Percentiles rank a stretch among this genome's conserved stretches.
phyloP scores from a whole-genome alignment of 176 grass and related monocot genomes.

The Panicum miliaceum region DNA sequence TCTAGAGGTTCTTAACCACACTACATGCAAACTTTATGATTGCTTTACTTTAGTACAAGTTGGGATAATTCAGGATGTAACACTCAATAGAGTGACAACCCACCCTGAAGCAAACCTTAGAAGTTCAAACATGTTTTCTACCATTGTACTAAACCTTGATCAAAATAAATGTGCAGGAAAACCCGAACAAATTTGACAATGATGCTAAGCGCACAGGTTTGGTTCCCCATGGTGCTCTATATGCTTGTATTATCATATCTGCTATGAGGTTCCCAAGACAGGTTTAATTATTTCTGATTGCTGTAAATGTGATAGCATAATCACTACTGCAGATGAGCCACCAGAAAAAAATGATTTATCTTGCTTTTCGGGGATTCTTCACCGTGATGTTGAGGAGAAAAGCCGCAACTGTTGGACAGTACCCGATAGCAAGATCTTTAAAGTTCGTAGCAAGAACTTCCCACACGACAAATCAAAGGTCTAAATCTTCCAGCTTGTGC shows the following conservation, averaged over 20 bases:
- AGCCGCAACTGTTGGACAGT: conserved; percentile 83
- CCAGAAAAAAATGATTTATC: conserved; percentile 70
- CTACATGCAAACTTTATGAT: conserved; percentile 6
- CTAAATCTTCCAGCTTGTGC: conserved; percentile 26
- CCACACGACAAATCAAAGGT: conserved; percentile 95
- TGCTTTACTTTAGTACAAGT: conserved; percentile 6
- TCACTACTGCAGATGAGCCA: conserved; percentile 55
- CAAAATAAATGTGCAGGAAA: conserved; percentile 57
- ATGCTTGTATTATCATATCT: conserved; percentile 6
- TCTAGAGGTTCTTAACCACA: conserved; percentile 53
- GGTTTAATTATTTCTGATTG: background rate
- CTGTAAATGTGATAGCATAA: background rate
- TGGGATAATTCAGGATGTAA: background rate
- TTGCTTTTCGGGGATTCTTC: conserved; percentile 72
- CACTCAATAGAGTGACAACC: background rate
- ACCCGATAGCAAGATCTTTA: conserved; percentile 87
- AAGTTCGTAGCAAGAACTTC: conserved; percentile 91
- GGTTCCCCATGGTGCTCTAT: background rate
- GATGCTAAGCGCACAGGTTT: conserved; percentile 67
- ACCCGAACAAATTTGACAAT: conserved; percentile 46
- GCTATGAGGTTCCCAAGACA: background rate
- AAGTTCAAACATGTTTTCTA: background rate
- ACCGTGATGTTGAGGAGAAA: conserved; percentile 65
- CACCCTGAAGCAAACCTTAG: background rate
- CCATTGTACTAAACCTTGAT: conserved; percentile 21